A percentile compares a stretch with the other conserved stretches of the same genome.
phyloP scores from a whole-genome alignment of 2,329 filamentous ascomycete species.

The Dothideomycetes sp. region DNA sequence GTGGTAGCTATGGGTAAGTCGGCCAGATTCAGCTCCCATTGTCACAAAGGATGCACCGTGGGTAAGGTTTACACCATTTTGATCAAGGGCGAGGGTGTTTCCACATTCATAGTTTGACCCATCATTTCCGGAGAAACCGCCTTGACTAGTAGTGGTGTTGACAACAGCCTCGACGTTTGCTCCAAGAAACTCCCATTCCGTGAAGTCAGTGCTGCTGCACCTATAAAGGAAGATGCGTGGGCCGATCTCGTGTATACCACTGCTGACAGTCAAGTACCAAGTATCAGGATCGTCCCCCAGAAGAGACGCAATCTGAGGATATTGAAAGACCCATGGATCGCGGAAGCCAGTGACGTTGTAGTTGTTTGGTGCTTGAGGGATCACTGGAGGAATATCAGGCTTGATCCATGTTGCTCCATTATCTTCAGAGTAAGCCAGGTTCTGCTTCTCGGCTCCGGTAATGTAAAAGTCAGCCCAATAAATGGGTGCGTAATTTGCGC shows the following conservation, averaged over 20 bases:
- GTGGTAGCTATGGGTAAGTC: slow-evolving; percentile 5
- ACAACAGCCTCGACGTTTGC: slow-evolving; percentile 1
- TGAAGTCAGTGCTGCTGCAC: slow-evolving; percentile 25
- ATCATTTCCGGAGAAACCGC: slow-evolving; percentile 5
- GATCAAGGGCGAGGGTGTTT: slow-evolving; percentile 4
- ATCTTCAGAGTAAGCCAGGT: slow-evolving; percentile 30
- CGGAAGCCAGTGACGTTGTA: slow-evolving; percentile 33
- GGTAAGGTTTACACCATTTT: slow-evolving; percentile 1
- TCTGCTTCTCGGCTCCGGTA: slow-evolving; percentile 36
- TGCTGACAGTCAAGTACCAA: slow-evolving; percentile 29
- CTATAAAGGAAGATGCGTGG: slow-evolving; percentile 31
- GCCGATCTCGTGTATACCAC: slow-evolving; percentile 28
- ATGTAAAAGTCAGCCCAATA: slow-evolving; percentile 36
- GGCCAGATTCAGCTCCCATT: slow-evolving; percentile 5
- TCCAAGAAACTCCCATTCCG: slow-evolving; percentile 27
- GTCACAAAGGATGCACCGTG: slow-evolving; percentile 5
- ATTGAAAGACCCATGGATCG: slow-evolving; percentile 33
- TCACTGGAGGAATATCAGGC: slow-evolving; percentile 25
- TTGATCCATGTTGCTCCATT: slow-evolving; percentile 31
- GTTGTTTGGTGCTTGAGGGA: slow-evolving; percentile 28
- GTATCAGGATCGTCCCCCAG: slow-evolving; percentile 24
- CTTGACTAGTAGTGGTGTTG: slow-evolving; percentile 4
- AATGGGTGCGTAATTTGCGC: slow-evolving; percentile 33
- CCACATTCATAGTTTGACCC: slow-evolving; percentile 5
- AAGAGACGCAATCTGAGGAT: slow-evolving; percentile 23